Conservation (phyloP, 139 green algal species). For the Volvox africanus region DNA sequence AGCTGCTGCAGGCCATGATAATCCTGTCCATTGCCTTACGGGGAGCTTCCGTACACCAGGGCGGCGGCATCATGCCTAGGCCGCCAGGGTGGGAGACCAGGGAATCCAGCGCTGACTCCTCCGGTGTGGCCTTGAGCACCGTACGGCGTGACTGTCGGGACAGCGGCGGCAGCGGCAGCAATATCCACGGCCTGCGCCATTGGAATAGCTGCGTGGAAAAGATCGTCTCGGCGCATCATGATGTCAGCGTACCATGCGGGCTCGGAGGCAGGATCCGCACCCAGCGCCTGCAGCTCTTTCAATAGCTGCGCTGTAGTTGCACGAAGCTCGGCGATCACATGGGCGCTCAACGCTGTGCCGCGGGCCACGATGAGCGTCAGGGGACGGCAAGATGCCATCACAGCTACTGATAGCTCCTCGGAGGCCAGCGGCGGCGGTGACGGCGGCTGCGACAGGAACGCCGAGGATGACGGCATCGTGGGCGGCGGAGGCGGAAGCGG, state of each 20-base stretch:
- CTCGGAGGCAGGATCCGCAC: background rate
- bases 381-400: background rate
- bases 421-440: background rate
- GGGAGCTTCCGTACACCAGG: background rate
- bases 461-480: too few species aligned
- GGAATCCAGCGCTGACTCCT: background rate
- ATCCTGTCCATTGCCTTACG: background rate
- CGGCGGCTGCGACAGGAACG: background rate
- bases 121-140: background rate
- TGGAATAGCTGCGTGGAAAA: background rate
- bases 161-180: background rate
- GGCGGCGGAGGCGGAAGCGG: too few species aligned
- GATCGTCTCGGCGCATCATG: conserved; percentile 6
- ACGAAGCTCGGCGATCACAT: background rate
- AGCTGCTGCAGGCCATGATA: background rate
- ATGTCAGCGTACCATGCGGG: background rate
- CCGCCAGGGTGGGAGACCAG: background rate
- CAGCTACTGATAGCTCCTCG: conserved; percentile 14
- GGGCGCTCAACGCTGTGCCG: background rate
- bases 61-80: background rate
- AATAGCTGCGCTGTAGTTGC: background rate
- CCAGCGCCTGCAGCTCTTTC: background rate
- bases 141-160: background rate
- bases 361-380: conserved; percentile 29
- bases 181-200: background rate